Evolutionary conservation across 352 stramenopile species (phyloP).

Genomic region (Phytophthora pluvialis): DNA sequence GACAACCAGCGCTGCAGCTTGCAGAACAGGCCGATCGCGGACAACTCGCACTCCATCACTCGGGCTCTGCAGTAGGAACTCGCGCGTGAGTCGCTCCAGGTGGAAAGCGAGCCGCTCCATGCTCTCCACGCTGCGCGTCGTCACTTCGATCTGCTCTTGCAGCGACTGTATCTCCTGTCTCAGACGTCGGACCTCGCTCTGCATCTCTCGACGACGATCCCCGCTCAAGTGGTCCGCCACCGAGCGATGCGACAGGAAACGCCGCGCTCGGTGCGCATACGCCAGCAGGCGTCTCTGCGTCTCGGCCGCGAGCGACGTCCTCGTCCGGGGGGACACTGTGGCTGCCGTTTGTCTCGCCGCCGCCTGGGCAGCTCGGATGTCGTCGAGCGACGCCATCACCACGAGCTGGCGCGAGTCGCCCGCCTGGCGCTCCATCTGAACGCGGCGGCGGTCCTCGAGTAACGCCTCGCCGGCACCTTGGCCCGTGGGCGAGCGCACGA

Average conservation of each 20-base stretch:
- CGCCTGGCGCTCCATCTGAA: constrained; percentile 27
- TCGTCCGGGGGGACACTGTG: neutral
- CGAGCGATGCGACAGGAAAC: constrained; percentile 28
- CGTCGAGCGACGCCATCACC: constrained; percentile 29
- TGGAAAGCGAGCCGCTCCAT: constrained; percentile 48
- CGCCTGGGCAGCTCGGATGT: constrained; percentile 11
- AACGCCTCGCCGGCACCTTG: neutral
- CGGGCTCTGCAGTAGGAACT: constrained; percentile 12
- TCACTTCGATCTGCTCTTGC: constrained; percentile 46
- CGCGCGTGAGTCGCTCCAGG: constrained; percentile 37
- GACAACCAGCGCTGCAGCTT: neutral
- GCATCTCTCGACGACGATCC: constrained; percentile 38
- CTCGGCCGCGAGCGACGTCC: constrained; percentile 1
- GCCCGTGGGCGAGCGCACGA: constrained; percentile 17
- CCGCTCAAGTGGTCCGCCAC: constrained; percentile 30
- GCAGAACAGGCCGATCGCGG: neutral
- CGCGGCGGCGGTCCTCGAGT: constrained; percentile 11
- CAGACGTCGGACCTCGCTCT: constrained; percentile 45
- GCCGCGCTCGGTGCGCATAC: constrained; percentile 32
- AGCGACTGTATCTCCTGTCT: constrained; percentile 36
- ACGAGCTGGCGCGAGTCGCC: constrained; percentile 21
- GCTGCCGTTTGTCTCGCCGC: neutral
- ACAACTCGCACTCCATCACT: neutral
- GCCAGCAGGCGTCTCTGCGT: constrained; percentile 28
- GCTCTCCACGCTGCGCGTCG: constrained; percentile 39